Evolutionary conservation across 2,329 filamentous ascomycete species (phyloP).

Genomic region (Nakataea oryzae): DNA sequence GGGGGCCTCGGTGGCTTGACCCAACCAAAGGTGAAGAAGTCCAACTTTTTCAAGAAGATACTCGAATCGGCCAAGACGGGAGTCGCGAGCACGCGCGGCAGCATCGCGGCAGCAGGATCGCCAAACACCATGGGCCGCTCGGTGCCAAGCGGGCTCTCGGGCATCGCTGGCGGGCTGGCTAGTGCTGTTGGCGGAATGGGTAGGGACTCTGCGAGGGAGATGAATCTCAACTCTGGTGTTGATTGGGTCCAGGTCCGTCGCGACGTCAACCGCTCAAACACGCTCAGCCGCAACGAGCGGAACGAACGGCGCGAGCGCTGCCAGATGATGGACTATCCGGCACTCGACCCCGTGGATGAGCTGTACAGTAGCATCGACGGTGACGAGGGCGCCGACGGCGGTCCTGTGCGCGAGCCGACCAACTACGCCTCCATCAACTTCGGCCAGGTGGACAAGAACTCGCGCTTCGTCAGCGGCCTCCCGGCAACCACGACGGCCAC

Average conservation of each 20-base stretch:
- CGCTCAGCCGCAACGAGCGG: constrained; percentile 78
- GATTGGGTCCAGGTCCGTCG: constrained; percentile 98
- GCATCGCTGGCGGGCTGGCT: constrained; percentile 33
- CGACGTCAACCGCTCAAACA: constrained; percentile 92
- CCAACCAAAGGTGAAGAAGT: constrained; percentile 67
- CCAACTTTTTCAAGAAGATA: constrained; percentile 92
- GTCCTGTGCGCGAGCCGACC: constrained; percentile 69
- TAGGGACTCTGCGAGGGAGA: constrained; percentile 54
- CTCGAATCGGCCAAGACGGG: constrained; percentile 90
- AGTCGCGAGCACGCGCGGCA: constrained; percentile 79
- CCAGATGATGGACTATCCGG: constrained; percentile 86
- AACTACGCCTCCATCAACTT: constrained; percentile 76
- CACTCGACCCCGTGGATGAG: constrained; percentile 82
- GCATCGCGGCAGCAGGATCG: constrained; percentile 54
- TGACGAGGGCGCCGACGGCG: constrained; percentile 78
- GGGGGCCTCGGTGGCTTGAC: constrained; percentile 68
- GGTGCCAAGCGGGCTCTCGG: constrained; percentile 23
- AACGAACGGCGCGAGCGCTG: constrained; percentile 79
- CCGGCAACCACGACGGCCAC: constrained; percentile 74
- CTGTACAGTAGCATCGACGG: constrained; percentile 77
- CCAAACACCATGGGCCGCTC: constrained; percentile 23
- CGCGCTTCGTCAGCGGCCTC: constrained; percentile 76
- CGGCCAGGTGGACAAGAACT: constrained; percentile 86
- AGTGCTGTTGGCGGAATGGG: constrained; percentile 18
- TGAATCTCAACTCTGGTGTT: constrained; percentile 53